Evolutionary conservation across 2,329 filamentous ascomycete genomes (phyloP).

Genomic region (Herpotrichia juniperi): DNA sequence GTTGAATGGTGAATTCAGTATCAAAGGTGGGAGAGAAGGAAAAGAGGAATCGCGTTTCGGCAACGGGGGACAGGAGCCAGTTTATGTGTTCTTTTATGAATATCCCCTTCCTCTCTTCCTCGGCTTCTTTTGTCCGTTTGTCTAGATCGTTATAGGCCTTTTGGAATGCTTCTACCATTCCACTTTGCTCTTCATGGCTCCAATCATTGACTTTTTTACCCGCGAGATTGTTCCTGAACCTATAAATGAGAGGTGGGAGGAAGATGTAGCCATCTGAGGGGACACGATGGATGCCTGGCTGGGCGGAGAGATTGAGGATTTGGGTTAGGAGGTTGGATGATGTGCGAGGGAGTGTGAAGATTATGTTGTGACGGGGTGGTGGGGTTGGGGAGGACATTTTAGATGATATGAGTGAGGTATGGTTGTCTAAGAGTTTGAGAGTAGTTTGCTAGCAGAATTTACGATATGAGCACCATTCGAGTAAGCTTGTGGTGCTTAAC

Average conservation of each 20-base stretch:
- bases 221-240: constrained; percentile 12
- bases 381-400: not conserved
- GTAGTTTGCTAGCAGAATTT: no score
- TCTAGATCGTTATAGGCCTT: constrained; percentile 8
- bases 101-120: constrained; percentile 11
- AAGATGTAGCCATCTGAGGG: constrained; percentile 29
- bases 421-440: not conserved
- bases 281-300: constrained; percentile 17
- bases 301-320: constrained; percentile 25
- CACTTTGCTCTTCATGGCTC: constrained; percentile 9
- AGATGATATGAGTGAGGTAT: not conserved
- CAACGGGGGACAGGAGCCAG: constrained; percentile 17
- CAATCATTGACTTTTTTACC: constrained; percentile 14
- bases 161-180: constrained; percentile 11
- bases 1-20: not conserved
- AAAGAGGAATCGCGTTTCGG: constrained; percentile 12
- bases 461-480: no score
- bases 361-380: constrained; percentile 15
- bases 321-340: constrained; percentile 28
- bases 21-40: no score
- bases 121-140: constrained; percentile 6
- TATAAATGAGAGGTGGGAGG: constrained; percentile 10
- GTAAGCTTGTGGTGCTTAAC: no score
- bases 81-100: constrained; percentile 28
- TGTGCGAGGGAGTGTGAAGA: constrained; percentile 31